Percentiles rank a stretch among this genome's conserved stretches.
Evolutionary conservation across 495 filamentous ascomycete genomes (phyloP).

Genomic region (Podospora conica): DNA sequence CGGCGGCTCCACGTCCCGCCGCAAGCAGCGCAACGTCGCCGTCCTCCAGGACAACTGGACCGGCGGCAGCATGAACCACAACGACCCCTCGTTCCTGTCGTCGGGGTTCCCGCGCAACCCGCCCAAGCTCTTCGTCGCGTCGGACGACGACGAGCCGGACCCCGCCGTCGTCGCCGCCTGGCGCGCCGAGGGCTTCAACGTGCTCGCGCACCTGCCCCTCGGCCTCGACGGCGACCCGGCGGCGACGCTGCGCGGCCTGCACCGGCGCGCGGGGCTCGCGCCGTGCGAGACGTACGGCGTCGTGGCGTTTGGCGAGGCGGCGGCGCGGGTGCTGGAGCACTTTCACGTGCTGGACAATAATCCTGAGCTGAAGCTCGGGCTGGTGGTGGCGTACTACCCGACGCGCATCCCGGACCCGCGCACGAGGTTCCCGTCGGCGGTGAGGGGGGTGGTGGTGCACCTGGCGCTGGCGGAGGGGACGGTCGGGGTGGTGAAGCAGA

Average conservation of each 20-base stretch:
- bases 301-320: slow-evolving; percentile 32
- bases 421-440: slow-evolving; percentile 33
- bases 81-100: slow-evolving; percentile 34
- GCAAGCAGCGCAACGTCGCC: slow-evolving; percentile 18
- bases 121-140: slow-evolving; percentile 57
- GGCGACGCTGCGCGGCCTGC: slow-evolving; percentile 33
- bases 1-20: background rate
- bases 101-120: slow-evolving; percentile 31
- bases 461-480: slow-evolving; percentile 28
- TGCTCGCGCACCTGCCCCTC: slow-evolving; percentile 51
- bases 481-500: slow-evolving; percentile 40
- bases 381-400: slow-evolving; percentile 46
- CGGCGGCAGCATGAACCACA: slow-evolving; percentile 22
- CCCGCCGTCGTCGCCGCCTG: slow-evolving; percentile 48
- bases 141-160: slow-evolving; percentile 59
- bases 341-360: slow-evolving; percentile 34
- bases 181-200: slow-evolving; percentile 62
- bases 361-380: slow-evolving; percentile 40
- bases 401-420: slow-evolving; percentile 38
- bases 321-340: slow-evolving; percentile 30
- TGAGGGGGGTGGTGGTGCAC: slow-evolving; percentile 40
- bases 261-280: slow-evolving; percentile 14
- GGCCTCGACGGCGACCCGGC: slow-evolving; percentile 50
- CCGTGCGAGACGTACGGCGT: slow-evolving; percentile 34
- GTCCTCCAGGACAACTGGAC: slow-evolving; percentile 29